Percentiles rank a stretch among this genome's conserved stretches.
phyloP scores from a whole-genome alignment of 2,329 filamentous ascomycete species.

The Xylaria multiplex region DNA sequence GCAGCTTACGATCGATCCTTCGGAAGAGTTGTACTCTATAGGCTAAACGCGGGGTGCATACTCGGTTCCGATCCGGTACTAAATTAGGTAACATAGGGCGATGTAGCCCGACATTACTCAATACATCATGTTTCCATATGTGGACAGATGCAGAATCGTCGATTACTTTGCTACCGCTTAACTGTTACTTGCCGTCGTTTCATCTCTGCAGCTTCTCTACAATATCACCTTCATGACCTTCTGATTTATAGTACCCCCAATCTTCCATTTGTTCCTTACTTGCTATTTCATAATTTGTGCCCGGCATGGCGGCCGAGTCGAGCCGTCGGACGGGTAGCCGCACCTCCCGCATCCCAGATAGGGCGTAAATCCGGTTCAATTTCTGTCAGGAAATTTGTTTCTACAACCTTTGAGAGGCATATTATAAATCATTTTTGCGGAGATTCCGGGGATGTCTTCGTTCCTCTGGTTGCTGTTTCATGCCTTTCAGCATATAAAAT shows the following conservation, averaged over 20 bases:
- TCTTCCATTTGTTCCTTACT: not conserved
- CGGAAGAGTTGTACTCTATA: not conserved
- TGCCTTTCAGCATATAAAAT: conserved; percentile 2
- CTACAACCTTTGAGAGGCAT: not conserved
- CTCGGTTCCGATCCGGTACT: not conserved
- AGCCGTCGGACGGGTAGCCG: not conserved
- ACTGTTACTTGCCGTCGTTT: not conserved
- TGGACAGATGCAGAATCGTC: not conserved
- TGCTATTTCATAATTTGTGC: not conserved
- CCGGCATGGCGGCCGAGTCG: not conserved
- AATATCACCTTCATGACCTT: not conserved
- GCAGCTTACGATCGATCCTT: not conserved
- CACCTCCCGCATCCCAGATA: not conserved
- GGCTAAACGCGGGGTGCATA: conserved; percentile 4
- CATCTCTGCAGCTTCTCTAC: not conserved
- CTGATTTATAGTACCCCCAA: not conserved
- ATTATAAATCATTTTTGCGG: not conserved
- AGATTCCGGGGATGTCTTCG: not conserved
- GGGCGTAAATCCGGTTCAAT: not conserved
- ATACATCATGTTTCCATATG: not conserved
- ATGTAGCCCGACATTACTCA: not conserved
- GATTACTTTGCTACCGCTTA: not conserved
- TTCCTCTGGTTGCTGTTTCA: not conserved
- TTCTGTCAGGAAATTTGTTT: not conserved
- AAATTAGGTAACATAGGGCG: not conserved